phyloP scores from a whole-genome alignment of 345 rosid species.

The Corchorus olitorius region DNA sequence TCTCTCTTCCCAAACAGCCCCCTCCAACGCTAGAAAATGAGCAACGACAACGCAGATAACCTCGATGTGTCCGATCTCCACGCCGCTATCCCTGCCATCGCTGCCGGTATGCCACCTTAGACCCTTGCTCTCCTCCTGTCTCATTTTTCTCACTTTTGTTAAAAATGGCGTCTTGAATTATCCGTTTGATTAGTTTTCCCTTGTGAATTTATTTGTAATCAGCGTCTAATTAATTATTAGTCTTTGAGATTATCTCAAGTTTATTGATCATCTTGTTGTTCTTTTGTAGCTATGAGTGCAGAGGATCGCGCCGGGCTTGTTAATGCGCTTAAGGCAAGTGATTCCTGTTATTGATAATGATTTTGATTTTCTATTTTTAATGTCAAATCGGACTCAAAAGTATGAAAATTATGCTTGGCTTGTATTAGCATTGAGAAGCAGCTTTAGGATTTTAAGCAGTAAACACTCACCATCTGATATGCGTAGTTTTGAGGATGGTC shows the following conservation, averaged over 20 bases:
- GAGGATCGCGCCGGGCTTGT: conserved; percentile 23
- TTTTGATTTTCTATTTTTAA: neutral
- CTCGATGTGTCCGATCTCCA: neutral
- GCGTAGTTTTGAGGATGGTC: neutral
- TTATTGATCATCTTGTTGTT: conserved; percentile 6
- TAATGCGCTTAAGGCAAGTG: conserved; percentile 17
- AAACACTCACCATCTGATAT: neutral
- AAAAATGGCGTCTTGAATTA: neutral
- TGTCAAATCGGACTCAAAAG: neutral
- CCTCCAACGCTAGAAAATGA: conserved; percentile 6
- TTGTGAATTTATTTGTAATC: conserved; percentile 6
- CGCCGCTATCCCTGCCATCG: conserved; percentile 18
- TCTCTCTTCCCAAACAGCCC: neutral
- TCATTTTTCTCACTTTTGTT: neutral
- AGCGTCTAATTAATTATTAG: neutral
- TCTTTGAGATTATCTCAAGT: neutral
- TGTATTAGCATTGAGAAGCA: neutral
- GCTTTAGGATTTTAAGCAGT: neutral
- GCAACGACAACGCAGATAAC: neutral
- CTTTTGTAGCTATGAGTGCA: conserved; percentile 7
- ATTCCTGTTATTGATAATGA: conserved; percentile 8
- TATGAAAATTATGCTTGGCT: neutral
- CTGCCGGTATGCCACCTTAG: conserved; percentile 24
- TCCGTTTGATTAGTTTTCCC: neutral
- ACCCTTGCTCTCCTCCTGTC: neutral